Evolutionary conservation across 78 protist genomes (phyloP).

Genomic region (Trichosphaerium sp.): DNA sequence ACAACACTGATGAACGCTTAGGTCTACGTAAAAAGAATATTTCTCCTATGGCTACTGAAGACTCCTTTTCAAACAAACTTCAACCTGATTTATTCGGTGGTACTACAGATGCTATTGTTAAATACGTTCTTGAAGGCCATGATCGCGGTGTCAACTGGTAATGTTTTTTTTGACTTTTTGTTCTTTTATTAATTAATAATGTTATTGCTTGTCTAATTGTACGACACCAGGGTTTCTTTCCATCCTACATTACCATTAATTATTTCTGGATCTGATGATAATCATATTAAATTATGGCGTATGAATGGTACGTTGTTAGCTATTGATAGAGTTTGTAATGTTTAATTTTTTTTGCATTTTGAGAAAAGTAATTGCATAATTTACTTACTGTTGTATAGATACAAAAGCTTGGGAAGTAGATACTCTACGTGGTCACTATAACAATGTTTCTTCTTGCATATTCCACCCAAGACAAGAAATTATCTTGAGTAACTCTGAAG

Average conservation of each 20-base stretch:
- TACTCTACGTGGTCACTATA: conserved; percentile 87
- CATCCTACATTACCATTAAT: conserved; percentile 89
- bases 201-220: too few relatives aligned
- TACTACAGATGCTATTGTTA: conserved; percentile 67
- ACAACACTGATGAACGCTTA: neutral
- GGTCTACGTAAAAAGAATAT: conserved; percentile 59
- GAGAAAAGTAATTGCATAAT: neutral
- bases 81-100: conserved; percentile 81
- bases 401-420: conserved; percentile 79
- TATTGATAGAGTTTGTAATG: neutral
- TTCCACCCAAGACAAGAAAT: conserved; percentile 88
- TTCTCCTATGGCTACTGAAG: conserved; percentile 16
- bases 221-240: too few relatives aligned
- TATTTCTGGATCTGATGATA: conserved; percentile 94
- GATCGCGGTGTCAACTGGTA: conserved; percentile 98
- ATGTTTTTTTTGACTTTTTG: too few relatives aligned
- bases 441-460: conserved; percentile 89
- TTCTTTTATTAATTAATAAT: too few relatives aligned
- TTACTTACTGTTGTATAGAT: conserved; percentile 5
- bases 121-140: conserved; percentile 79
- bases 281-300: conserved; percentile 89
- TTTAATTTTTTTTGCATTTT: neutral
- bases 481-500: conserved; percentile 81
- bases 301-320: conserved; percentile 57
- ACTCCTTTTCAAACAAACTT: conserved; percentile 12